phyloP scores from a whole-genome alignment of 2,329 filamentous ascomycete species.

The Diaporthe ilicicola region DNA sequence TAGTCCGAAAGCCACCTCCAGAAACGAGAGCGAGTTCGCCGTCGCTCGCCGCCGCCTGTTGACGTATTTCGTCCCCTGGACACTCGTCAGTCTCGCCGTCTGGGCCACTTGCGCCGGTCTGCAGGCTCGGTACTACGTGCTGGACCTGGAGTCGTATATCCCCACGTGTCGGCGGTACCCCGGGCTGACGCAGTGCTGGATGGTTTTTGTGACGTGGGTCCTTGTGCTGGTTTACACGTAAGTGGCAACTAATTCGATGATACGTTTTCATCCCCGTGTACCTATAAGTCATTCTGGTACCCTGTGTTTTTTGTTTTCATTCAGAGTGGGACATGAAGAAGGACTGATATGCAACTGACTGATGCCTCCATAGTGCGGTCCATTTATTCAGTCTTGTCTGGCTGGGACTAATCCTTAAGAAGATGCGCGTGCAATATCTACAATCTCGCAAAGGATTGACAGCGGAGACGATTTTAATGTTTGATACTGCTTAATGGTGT shows the following conservation, averaged over 20 bases:
- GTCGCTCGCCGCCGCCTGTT: background rate
- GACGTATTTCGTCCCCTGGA: background rate
- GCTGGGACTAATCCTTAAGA: background rate
- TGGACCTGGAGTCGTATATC: background rate
- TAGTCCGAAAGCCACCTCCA: background rate
- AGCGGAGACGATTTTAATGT: background rate
- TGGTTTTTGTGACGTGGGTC: background rate
- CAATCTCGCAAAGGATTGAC: background rate
- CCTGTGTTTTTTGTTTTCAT: background rate
- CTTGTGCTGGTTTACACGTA: background rate
- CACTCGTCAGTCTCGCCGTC: background rate
- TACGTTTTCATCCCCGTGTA: background rate
- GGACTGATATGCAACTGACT: background rate
- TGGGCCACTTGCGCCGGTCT: background rate
- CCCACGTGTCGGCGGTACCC: background rate
- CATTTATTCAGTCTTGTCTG: background rate
- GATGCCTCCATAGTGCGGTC: background rate
- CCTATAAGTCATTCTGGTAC: background rate
- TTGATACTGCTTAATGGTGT: background rate
- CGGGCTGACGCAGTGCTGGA: background rate
- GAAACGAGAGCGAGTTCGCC: background rate
- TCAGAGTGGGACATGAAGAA: background rate
- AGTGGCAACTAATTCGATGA: background rate
- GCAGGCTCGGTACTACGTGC: background rate
- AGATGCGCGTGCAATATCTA: background rate